A percentile compares a stretch with the other conserved stretches of the same genome.
phyloP scores from a whole-genome alignment of 2,329 filamentous ascomycete species.

The Hirsutella rhossiliensis region DNA sequence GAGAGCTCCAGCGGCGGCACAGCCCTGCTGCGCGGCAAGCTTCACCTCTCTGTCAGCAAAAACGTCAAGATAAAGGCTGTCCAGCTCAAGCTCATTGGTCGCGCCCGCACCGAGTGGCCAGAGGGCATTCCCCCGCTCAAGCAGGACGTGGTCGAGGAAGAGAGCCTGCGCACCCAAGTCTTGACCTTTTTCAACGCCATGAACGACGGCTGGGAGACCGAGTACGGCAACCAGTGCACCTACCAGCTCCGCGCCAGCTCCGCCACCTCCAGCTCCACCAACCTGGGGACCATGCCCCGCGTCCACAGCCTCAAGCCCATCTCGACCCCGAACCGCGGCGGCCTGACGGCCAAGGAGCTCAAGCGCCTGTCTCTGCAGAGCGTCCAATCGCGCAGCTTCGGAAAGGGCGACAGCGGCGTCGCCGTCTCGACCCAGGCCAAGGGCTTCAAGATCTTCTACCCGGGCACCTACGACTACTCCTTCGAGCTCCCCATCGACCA shows the following conservation, averaged over 20 bases:
- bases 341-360: constrained; percentile 32
- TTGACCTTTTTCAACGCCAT: constrained; percentile 85
- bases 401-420: constrained; percentile 60
- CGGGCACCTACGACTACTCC: constrained; percentile 54
- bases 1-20: constrained; percentile 58
- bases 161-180: constrained; percentile 76
- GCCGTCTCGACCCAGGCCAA: constrained; percentile 49
- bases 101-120: constrained; percentile 87
- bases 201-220: constrained; percentile 46
- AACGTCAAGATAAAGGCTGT: constrained; percentile 88
- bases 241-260: constrained; percentile 32
- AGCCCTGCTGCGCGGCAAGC: constrained; percentile 72
- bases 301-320: constrained; percentile 8
- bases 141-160: constrained; percentile 70
- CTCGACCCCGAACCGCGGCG: constrained; percentile 12
- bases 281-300: constrained; percentile 12
- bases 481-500: constrained; percentile 88
- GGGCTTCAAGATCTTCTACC: constrained; percentile 76
- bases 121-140: constrained; percentile 88
- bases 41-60: constrained; percentile 75
- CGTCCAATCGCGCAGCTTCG: constrained; percentile 76
- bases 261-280: constrained; percentile 22
- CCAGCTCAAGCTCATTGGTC: constrained; percentile 74
- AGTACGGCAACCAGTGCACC: constrained; percentile 52
- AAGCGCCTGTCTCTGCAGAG: constrained; percentile 67